Conservation (phyloP, 139 green algal species). For the Parachlorella kessleri region DNA sequence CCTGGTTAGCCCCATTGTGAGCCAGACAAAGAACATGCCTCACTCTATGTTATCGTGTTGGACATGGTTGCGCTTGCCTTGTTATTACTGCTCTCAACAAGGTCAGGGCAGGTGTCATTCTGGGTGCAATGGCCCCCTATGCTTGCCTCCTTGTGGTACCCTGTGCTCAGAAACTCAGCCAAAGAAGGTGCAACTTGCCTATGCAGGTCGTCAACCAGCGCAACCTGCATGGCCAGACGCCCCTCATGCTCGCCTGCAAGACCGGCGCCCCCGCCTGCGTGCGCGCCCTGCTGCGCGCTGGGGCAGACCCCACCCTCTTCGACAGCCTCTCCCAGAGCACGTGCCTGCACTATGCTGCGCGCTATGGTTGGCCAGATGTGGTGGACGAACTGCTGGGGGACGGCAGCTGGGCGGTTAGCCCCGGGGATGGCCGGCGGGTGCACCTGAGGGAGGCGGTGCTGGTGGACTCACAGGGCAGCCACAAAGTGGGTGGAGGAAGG, state of each 20-base stretch:
- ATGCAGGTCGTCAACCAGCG: constrained; percentile 16
- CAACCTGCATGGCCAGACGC: constrained; percentile 35
- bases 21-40: too few species aligned
- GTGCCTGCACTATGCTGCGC: constrained; percentile 30
- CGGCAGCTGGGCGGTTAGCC: background rate
- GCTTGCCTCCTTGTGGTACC: background rate
- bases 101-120: background rate
- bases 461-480: constrained; percentile 16
- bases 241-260: constrained; percentile 41
- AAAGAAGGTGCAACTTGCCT: background rate
- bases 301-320: constrained; percentile 22
- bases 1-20: too few species aligned
- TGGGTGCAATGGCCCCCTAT: too few species aligned
- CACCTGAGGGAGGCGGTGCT: constrained; percentile 5
- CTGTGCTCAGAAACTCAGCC: background rate
- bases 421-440: background rate
- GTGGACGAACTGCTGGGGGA: constrained; percentile 21
- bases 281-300: constrained; percentile 14
- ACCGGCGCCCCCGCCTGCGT: constrained; percentile 8
- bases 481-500: constrained; percentile 3
- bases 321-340: constrained; percentile 22
- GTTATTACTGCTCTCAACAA: background rate
- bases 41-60: too few species aligned
- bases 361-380: constrained; percentile 13
- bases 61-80: too few species aligned